phyloP scores from a whole-genome alignment of 2,329 filamentous ascomycete species.

The Amesomyces nigricolor region DNA sequence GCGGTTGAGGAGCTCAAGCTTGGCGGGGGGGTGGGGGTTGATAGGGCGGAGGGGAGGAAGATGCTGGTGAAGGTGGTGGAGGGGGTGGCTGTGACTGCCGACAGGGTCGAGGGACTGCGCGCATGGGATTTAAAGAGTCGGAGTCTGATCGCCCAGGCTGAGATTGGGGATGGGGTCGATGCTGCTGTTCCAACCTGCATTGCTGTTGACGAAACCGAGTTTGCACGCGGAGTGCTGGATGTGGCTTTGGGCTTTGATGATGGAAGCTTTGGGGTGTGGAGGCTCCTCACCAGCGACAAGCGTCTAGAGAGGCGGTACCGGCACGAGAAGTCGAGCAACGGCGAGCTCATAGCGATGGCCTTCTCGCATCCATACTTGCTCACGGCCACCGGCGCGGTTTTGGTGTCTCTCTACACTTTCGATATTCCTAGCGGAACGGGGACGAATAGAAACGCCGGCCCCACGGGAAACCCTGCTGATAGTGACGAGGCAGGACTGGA shows the following conservation, averaged over 20 bases:
- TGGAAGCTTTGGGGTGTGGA: slow-evolving; percentile 67
- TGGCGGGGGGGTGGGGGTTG: slow-evolving; percentile 24
- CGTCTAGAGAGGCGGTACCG: slow-evolving; percentile 48
- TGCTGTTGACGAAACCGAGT: slow-evolving; percentile 53
- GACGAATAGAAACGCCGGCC: not conserved
- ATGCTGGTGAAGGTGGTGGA: slow-evolving; percentile 75
- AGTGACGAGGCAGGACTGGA: no score
- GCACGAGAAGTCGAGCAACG: slow-evolving; percentile 57
- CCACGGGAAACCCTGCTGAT: no score
- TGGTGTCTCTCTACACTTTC: slow-evolving; percentile 72
- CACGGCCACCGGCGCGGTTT: slow-evolving; percentile 68
- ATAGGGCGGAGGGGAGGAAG: slow-evolving; percentile 43
- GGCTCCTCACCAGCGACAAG: slow-evolving; percentile 42
- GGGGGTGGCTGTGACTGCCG: slow-evolving; percentile 72
- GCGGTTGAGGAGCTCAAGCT: slow-evolving; percentile 68
- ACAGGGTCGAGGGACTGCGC: slow-evolving; percentile 62
- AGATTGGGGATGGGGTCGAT: slow-evolving; percentile 29
- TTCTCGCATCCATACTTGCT: slow-evolving; percentile 70
- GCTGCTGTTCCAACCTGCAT: slow-evolving; percentile 54
- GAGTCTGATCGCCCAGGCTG: slow-evolving; percentile 49
- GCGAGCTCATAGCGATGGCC: slow-evolving; percentile 64
- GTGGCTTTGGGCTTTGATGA: slow-evolving; percentile 65
- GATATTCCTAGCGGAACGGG: slow-evolving; percentile 27
- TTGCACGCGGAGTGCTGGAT: slow-evolving; percentile 44
- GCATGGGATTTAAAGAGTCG: slow-evolving; percentile 70